Evolutionary conservation across 1,284 basidiomycete genomes (phyloP).

Genomic region (Cystobasidium slooffiae): DNA sequence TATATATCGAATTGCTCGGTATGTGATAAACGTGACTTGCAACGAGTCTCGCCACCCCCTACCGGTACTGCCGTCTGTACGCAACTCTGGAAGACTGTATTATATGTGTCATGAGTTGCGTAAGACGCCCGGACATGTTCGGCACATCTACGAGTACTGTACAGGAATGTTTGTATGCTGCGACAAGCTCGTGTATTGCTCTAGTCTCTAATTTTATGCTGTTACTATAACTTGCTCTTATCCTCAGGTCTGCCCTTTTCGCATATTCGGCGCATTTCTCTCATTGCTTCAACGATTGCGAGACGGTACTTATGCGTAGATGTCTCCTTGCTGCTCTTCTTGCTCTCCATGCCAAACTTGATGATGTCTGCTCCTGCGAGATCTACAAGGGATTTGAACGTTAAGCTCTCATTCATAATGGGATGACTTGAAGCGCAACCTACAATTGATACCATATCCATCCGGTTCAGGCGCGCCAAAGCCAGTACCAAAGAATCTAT

Average conservation of each 20-base stretch:
- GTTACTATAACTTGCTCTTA: not conserved
- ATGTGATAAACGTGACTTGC: conserved; percentile 20
- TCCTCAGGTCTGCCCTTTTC: conserved; percentile 54
- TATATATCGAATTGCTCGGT: not conserved
- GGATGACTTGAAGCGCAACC: conserved; percentile 54
- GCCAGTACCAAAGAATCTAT: conserved; percentile 87
- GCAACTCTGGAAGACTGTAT: not conserved
- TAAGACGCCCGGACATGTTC: not conserved
- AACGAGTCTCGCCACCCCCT: conserved; percentile 2
- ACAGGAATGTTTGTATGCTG: too few relatives aligned
- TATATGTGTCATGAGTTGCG: not conserved
- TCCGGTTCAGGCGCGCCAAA: conserved; percentile 79
- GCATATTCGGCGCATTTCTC: conserved; percentile 71
- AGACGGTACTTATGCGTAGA: conserved; percentile 74
- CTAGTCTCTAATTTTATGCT: not conserved
- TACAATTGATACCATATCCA: conserved; percentile 92
- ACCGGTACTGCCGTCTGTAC: not conserved
- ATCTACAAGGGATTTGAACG: conserved; percentile 62
- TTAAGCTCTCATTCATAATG: conserved; percentile 6
- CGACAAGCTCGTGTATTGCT: not conserved
- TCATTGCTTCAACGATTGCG: conserved; percentile 70
- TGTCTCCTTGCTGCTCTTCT: conserved; percentile 71
- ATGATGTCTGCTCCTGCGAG: conserved; percentile 77
- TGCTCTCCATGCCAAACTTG: conserved; percentile 95
- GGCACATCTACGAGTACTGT: too few relatives aligned